Evolutionary conservation across 805 yeast species (phyloP).

Genomic region (Candida odintsovae): DNA sequence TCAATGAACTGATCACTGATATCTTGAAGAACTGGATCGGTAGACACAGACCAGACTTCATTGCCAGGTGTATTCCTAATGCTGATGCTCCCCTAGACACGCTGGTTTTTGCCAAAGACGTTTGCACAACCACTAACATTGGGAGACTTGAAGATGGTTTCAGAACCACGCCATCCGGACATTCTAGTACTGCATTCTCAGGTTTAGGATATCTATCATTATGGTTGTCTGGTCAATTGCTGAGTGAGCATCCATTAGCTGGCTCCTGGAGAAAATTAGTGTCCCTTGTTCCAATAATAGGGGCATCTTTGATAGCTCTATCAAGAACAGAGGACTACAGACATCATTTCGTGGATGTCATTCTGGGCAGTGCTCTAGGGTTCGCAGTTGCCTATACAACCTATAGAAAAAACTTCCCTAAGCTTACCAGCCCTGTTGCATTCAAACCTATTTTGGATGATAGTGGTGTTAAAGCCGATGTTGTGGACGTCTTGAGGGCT

Average conservation of each 20-base stretch:
- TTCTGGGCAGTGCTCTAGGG: slow-evolving; percentile 71
- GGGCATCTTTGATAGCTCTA: slow-evolving; percentile 74
- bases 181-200: slow-evolving; percentile 65
- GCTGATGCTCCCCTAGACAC: slow-evolving; percentile 49
- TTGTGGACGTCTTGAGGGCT: slow-evolving; percentile 10
- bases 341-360: slow-evolving; percentile 85
- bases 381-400: slow-evolving; percentile 42
- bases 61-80: slow-evolving; percentile 76
- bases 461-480: slow-evolving; percentile 31
- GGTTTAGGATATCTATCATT: slow-evolving; percentile 58
- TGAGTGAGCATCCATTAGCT: slow-evolving; percentile 38
- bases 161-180: slow-evolving; percentile 81
- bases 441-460: slow-evolving; percentile 37
- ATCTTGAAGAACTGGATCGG: slow-evolving; percentile 80
- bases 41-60: slow-evolving; percentile 86
- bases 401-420: slow-evolving; percentile 37
- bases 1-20: slow-evolving; percentile 63
- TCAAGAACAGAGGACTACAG: slow-evolving; percentile 88
- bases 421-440: slow-evolving; percentile 26
- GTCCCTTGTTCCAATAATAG: slow-evolving; percentile 48
- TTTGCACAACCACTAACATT: slow-evolving; percentile 50
- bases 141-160: slow-evolving; percentile 57
- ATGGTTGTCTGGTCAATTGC: slow-evolving; percentile 66
- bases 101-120: slow-evolving; percentile 56
- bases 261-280: slow-evolving; percentile 63